Percentiles rank a stretch among this genome's conserved stretches.
These are phyloP conservation scores for Jackrogersella multiformis DNA, from an alignment of 495 filamentous ascomycete species.

Conservation along the genomic window DNA sequence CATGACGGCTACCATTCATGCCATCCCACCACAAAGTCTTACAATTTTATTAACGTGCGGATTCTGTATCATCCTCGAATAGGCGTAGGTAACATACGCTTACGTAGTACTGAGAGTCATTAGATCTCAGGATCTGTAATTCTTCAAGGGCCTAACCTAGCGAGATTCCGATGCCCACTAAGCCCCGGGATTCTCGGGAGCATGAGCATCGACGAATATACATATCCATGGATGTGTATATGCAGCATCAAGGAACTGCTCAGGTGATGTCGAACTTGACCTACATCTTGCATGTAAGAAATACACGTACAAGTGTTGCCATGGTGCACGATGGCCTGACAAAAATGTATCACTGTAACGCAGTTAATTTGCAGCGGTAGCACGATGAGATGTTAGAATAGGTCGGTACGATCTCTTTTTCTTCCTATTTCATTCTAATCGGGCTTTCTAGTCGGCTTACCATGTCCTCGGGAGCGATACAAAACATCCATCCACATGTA, in stretches of 20 bases:
- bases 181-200: slow-evolving; percentile 22
- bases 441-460: neutral
- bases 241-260: neutral
- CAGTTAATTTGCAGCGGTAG: neutral
- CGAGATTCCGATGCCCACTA: slow-evolving; percentile 32
- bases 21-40: no score
- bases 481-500: neutral
- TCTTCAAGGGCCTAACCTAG: slow-evolving; percentile 23
- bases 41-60: neutral
- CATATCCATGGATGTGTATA: slow-evolving; percentile 11
- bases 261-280: neutral
- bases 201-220: slow-evolving; percentile 6
- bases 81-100: slow-evolving; percentile 13
- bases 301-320: slow-evolving; percentile 12
- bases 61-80: slow-evolving; percentile 13
- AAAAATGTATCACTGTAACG: neutral
- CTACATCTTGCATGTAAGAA: slow-evolving; percentile 8
- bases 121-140: no score
- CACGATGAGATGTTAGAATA: neutral
- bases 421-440: slow-evolving; percentile 1
- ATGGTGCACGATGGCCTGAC: slow-evolving; percentile 22
- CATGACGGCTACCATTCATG: no score
- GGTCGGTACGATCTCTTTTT: neutral
- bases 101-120: slow-evolving; percentile 26
- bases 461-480: neutral